These are phyloP conservation scores for Ulota crispa DNA, from an alignment of 225 moss, liverwort and hornwort genomes.

Conservation along the genomic window DNA sequence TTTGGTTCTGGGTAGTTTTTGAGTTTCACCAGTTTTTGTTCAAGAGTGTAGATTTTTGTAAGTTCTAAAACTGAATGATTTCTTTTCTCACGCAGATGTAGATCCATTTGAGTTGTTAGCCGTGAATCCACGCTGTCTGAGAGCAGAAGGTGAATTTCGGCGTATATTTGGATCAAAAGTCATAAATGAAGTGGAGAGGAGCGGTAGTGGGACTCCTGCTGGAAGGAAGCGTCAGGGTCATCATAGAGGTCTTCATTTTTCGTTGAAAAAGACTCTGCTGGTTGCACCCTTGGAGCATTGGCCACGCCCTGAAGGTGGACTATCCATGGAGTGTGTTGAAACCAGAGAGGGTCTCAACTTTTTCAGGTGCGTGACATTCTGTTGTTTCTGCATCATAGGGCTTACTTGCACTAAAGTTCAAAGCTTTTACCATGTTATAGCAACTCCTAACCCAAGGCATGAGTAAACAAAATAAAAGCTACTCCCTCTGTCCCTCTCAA, in stretches of 20 bases:
- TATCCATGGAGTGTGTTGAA: constrained; percentile 80
- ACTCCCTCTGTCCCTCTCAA: no score
- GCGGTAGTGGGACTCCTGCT: constrained; percentile 44
- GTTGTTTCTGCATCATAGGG: constrained; percentile 5
- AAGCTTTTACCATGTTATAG: background rate
- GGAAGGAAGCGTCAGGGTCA: constrained; percentile 64
- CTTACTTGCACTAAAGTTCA: background rate
- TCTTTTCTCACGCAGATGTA: constrained; percentile 23
- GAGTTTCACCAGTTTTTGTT: background rate
- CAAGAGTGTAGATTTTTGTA: constrained; percentile 1
- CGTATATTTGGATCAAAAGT: constrained; percentile 95
- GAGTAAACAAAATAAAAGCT: background rate
- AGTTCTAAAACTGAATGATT: background rate
- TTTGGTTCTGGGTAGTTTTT: background rate
- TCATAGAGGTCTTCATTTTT: constrained; percentile 58
- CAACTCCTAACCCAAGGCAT: background rate
- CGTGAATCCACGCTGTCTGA: constrained; percentile 65
- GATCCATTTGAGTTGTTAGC: constrained; percentile 53
- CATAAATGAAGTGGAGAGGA: constrained; percentile 69
- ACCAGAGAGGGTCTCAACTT: constrained; percentile 63
- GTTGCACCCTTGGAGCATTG: constrained; percentile 77
- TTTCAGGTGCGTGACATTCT: constrained; percentile 63
- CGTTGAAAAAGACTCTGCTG: constrained; percentile 71
- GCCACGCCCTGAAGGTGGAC: constrained; percentile 69
- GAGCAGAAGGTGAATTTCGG: constrained; percentile 84